These are phyloP conservation scores for Lactarius indigo DNA, from an alignment of 768 basidiomycete species.

Conservation along the genomic window DNA sequence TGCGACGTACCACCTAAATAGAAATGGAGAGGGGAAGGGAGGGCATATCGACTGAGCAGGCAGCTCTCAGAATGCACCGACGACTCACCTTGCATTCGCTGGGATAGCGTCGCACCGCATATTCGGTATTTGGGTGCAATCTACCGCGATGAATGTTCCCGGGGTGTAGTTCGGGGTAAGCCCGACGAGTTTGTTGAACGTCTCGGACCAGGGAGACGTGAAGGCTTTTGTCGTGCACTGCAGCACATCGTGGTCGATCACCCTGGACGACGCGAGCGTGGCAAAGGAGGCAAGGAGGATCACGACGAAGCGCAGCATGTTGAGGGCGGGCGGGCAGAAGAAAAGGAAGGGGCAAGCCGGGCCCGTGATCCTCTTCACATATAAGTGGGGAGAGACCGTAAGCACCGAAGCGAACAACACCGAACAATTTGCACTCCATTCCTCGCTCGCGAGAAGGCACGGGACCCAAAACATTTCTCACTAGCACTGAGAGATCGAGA, in stretches of 20 bases:
- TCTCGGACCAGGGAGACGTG: constrained; percentile 18
- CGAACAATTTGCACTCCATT: neutral
- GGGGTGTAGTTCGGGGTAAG: constrained; percentile 17
- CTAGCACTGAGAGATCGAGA: neutral
- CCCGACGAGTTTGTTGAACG: constrained; percentile 15
- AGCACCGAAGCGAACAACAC: constrained; percentile 9
- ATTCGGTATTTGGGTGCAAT: constrained; percentile 14
- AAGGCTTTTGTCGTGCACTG: constrained; percentile 23
- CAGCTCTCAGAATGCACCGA: neutral
- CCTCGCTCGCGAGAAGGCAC: constrained; percentile 6
- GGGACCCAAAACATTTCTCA: neutral
- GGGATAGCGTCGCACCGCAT: constrained; percentile 16
- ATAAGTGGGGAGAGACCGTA: neutral
- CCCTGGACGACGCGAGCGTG: neutral
- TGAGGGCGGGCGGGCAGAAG: neutral
- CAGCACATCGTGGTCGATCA: constrained; percentile 15
- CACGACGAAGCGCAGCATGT: constrained; percentile 1
- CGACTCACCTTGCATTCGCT: constrained; percentile 10
- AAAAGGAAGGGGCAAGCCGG: neutral
- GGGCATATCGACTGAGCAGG: neutral
- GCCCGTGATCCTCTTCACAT: neutral
- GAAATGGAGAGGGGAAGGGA: neutral
- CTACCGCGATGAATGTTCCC: constrained; percentile 18
- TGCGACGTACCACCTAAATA: constrained; percentile 13
- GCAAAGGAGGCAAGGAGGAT: neutral